Base-by-base conservation (phyloP, 129 eudicot species). In the Centella asiatica region DNA sequence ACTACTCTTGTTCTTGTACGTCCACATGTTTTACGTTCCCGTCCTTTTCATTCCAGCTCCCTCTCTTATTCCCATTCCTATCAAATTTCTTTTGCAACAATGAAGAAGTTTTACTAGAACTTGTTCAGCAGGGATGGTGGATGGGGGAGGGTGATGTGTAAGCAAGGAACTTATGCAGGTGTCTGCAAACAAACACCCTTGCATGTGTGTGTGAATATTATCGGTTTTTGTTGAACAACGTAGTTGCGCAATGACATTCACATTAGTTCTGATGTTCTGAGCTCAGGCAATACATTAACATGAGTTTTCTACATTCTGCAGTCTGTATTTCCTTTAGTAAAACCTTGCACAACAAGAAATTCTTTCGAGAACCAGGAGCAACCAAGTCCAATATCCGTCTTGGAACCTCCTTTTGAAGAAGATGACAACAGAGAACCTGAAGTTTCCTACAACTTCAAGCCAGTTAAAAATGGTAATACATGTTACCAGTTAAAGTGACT, bases 371-470 rank as follows among this genome's bases (percentile, higher is more conserved):
- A 83, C 70, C 99, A 80, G 62, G 96, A 88, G 60, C 89, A 93
- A 67, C 99, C 99, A 20, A 85, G 96, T 72, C 99, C 99, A 19
- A 74, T 93, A 56, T 87, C 99, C 6, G 96, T 87, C 25, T 73
- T 92, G 64, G 95, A 92, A 64, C 82, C 80, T 52, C 80, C 76
- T 6, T 92, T 85, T 72, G 89, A 82, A 70, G 94, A 86, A 66
- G 84, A 86, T 60, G 84, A 72, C 36, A 73, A 42, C 40, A 62
- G 69, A 65, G 52, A 80, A 60, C 45, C 73, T 17, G 44, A 61
- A 50, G 65, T 62, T 60, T 81, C 78, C 55, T 60, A 34, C 6
- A 37, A 58, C 23, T 34, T 39, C 62, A 76, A 70, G 69, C 64
- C 73, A 26, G 76, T 74, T 29, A 72, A 44, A 34, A 85, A 71